These are phyloP conservation scores for Opeltia flavorubescens DNA, from an alignment of 495 filamentous ascomycete genomes.

Conservation along the genomic window DNA sequence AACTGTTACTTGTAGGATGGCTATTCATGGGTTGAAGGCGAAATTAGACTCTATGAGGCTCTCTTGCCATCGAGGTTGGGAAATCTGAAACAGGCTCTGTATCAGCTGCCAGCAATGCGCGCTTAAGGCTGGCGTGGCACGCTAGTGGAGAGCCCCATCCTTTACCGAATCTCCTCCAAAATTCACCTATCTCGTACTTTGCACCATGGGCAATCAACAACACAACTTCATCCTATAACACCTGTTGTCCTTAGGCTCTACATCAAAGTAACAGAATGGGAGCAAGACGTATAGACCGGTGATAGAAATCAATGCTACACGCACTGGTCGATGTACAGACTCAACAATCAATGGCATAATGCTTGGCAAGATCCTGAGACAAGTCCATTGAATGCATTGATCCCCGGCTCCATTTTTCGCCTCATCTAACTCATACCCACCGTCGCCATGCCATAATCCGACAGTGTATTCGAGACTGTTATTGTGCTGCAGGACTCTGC, in stretches of 20 bases:
- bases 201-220: no score
- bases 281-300: no score
- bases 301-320: no score
- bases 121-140: no score
- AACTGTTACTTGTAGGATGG: background rate
- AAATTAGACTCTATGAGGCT: slow-evolving; percentile 1
- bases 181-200: background rate
- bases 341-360: background rate
- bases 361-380: background rate
- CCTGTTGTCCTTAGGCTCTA: no score
- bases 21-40: background rate
- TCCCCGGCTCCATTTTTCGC: background rate
- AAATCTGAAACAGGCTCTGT: background rate
- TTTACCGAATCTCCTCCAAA: no score
- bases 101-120: background rate
- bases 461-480: background rate
- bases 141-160: no score
- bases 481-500: slow-evolving; percentile 2
- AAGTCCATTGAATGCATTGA: background rate
- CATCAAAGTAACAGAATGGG: no score
- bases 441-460: background rate
- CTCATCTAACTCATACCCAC: background rate
- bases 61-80: background rate
- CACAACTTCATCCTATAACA: no score
- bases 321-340: background rate